phyloP scores from a whole-genome alignment of 1,284 basidiomycete species.

The Sporisorium scitamineum region DNA sequence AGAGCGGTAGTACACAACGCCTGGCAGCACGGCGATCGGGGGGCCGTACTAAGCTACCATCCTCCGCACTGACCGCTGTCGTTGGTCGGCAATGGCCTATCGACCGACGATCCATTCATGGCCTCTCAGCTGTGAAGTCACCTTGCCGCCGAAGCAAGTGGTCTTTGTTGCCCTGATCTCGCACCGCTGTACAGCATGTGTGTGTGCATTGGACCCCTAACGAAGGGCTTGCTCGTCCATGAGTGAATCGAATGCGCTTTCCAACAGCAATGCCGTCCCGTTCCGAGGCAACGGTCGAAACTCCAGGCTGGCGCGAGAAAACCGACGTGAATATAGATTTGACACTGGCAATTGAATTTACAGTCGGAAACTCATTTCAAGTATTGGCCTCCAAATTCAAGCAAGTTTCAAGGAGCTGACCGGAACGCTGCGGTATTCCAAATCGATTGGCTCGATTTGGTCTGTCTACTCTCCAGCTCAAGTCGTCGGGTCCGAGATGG shows the following conservation, averaged over 20 bases:
- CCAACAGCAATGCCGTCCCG: constrained; percentile 1
- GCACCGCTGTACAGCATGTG: background rate
- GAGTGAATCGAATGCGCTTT: background rate
- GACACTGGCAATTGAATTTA: background rate
- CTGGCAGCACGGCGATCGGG: constrained; percentile 9
- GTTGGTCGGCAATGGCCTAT: background rate
- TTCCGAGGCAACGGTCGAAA: constrained; percentile 19
- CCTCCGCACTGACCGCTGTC: constrained; percentile 7
- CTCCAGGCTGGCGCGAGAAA: constrained; percentile 1
- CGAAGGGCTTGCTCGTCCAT: background rate
- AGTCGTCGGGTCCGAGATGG: constrained; percentile 5
- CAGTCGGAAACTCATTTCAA: background rate
- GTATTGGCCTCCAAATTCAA: background rate
- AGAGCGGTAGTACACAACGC: constrained; percentile 5
- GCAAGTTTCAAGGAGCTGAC: constrained; percentile 4
- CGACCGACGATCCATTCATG: background rate
- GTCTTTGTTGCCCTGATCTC: background rate
- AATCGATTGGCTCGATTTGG: constrained; percentile 1
- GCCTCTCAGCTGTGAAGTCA: background rate
- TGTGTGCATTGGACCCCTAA: background rate
- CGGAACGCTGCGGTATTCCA: constrained; percentile 10
- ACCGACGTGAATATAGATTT: constrained; percentile 16
- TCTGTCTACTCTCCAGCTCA: background rate
- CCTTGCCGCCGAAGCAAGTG: background rate
- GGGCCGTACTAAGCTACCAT: background rate